Evolutionary conservation across 345 rosid genomes (phyloP).

Genomic region (Boechera divaricarpa): DNA sequence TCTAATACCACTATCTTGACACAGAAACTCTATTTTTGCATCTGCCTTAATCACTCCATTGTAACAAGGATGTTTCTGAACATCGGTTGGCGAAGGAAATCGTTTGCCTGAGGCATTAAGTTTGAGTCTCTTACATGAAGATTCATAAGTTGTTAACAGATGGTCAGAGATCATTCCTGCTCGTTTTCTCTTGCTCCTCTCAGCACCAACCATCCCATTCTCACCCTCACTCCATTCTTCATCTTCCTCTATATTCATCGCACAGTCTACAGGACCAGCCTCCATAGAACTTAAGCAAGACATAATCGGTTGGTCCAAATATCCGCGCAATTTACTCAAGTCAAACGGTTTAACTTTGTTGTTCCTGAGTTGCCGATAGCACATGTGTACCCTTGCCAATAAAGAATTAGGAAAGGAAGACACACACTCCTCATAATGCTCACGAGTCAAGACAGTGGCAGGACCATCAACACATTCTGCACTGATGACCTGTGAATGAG

Average conservation of each 20-base stretch:
- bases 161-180: conserved; percentile 49
- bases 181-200: conserved; percentile 63
- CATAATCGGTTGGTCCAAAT: conserved; percentile 77
- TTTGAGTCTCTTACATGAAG: conserved; percentile 54
- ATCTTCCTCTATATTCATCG: conserved; percentile 58
- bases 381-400: conserved; percentile 67
- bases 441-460: conserved; percentile 79
- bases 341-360: conserved; percentile 82
- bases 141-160: conserved; percentile 47
- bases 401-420: conserved; percentile 67
- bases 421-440: conserved; percentile 73
- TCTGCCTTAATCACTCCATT: conserved; percentile 53
- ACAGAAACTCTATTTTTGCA: conserved; percentile 78
- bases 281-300: conserved; percentile 65
- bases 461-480: conserved; percentile 97
- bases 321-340: conserved; percentile 85
- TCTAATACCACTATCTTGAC: conserved; percentile 97
- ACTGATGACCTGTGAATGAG: conserved; percentile 91
- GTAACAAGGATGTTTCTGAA: conserved; percentile 50
- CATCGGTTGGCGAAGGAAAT: conserved; percentile 62
- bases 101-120: conserved; percentile 56
- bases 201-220: conserved; percentile 62
- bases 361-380: conserved; percentile 85
- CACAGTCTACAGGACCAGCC: conserved; percentile 52
- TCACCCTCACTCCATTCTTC: conserved; percentile 60